These are phyloP conservation scores for Candida silvicultrix DNA, from an alignment of 805 yeast species.

Conservation along the genomic window DNA sequence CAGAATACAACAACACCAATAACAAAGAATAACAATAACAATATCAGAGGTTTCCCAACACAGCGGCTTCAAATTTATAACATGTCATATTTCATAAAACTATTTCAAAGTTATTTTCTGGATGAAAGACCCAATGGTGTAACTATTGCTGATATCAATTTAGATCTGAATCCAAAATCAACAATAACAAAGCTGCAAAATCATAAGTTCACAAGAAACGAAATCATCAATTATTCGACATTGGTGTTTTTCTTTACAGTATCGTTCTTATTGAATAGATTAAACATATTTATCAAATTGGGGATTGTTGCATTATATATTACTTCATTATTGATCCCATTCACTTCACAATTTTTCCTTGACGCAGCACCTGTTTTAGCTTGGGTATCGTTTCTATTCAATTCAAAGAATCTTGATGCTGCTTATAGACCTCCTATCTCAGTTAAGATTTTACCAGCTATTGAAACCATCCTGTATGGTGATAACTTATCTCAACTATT, in stretches of 20 bases:
- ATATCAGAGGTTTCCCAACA: not conserved
- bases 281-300: constrained; percentile 34
- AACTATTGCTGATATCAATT: constrained; percentile 43
- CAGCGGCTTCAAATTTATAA: not conserved
- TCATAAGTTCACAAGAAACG: constrained; percentile 38
- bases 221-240: constrained; percentile 46
- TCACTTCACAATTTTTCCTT: constrained; percentile 77
- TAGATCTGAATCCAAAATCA: constrained; percentile 39
- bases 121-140: constrained; percentile 45
- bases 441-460: constrained; percentile 83
- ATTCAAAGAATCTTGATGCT: constrained; percentile 68
- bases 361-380: constrained; percentile 78
- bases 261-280: constrained; percentile 55
- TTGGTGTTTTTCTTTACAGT: constrained; percentile 45
- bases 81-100: constrained; percentile 20
- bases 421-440: constrained; percentile 80
- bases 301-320: constrained; percentile 32
- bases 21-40: no score
- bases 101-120: constrained; percentile 45
- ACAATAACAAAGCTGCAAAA: constrained; percentile 35
- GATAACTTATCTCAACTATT: constrained; percentile 81
- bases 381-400: constrained; percentile 81
- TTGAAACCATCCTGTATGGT: constrained; percentile 89
- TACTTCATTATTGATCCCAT: constrained; percentile 54
- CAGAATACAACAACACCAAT: no score